Evolutionary conservation across 2,329 filamentous ascomycete genomes (phyloP).

Genomic region (Coniochaeta sp.): DNA sequence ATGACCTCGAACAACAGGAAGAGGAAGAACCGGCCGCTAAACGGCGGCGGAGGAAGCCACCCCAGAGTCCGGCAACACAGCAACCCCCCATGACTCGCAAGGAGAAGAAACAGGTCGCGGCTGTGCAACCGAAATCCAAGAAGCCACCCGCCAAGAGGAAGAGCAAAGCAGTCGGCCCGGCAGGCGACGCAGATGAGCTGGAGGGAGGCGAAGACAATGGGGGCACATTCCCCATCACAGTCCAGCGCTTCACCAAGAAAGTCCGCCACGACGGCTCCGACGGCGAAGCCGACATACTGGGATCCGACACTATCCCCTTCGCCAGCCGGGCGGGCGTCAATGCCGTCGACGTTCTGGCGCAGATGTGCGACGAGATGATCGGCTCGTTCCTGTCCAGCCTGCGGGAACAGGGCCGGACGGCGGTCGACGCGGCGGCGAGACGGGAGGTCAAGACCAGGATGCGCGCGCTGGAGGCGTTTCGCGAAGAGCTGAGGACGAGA

Average conservation of each 20-base stretch:
- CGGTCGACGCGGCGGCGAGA: slow-evolving; percentile 31
- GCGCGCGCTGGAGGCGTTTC: slow-evolving; percentile 50
- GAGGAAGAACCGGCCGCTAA: slow-evolving; percentile 15
- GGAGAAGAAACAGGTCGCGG: slow-evolving; percentile 30
- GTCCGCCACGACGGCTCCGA: slow-evolving; percentile 29
- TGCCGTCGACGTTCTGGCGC: slow-evolving; percentile 53
- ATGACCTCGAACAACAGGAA: slow-evolving; percentile 30
- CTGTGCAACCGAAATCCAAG: slow-evolving; percentile 8
- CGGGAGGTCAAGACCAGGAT: slow-evolving; percentile 49
- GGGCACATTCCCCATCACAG: slow-evolving; percentile 44
- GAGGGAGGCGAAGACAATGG: slow-evolving; percentile 7
- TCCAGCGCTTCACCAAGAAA: slow-evolving; percentile 53
- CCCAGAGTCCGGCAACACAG: slow-evolving; percentile 24
- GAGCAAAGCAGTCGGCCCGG: slow-evolving; percentile 3
- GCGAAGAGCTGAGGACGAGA: slow-evolving; percentile 46
- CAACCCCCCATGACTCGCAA: slow-evolving; percentile 23
- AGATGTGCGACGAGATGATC: slow-evolving; percentile 55
- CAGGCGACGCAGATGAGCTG: slow-evolving; percentile 11
- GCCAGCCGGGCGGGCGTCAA: slow-evolving; percentile 49
- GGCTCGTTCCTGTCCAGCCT: slow-evolving; percentile 41
- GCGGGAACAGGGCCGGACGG: slow-evolving; percentile 31
- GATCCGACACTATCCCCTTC: slow-evolving; percentile 40
- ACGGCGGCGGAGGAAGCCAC: slow-evolving; percentile 20
- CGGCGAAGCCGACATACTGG: slow-evolving; percentile 20
- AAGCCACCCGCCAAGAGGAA: slow-evolving; percentile 11